Evolutionary conservation across 345 rosid genomes (phyloP), one percentile per base, ranked within the genome.

Genomic region (Stellera chamaejasme): DNA sequence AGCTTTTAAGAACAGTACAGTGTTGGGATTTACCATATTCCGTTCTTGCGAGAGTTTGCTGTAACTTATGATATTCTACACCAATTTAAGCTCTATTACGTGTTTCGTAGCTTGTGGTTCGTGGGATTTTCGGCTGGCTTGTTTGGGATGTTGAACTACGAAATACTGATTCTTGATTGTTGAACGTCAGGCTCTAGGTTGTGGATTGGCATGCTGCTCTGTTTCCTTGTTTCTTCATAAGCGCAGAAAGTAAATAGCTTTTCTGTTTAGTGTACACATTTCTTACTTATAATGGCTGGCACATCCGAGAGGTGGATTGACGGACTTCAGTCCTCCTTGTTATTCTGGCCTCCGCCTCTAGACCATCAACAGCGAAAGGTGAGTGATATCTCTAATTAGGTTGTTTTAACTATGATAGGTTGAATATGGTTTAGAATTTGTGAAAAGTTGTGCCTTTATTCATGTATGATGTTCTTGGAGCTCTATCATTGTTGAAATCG

Each of bases 231-330:
- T 3, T 25, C 36, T 23, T 11, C 2, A 50, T 23, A 23, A n/a
- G 32, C 55, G 39, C 26, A 11, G 45, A 26, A 53, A 13, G 28
- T n/a, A 62, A 27, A 45, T 42, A 43, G 10, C 23, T n/a, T 13
- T 46, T 48, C 60, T 54, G 70, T n/a, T 55, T 54, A 45, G 13
- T 11, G 2, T 13, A 12, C 2, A 16, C 45, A 14, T 43, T 45
- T 55, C 13, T 46, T 50, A 14, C 11, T 48, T 47, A 54, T 28
- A 58, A 85, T 89, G 95, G 87, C 90, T 58, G 72, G 50, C 73
- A 75, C 85, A 61, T 78, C 86, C 43, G 96, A 79, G 82, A 79
- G 93, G 66, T 92, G 98, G 98, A 85, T 82, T 64, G 96, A 88
- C 72, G 87, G 96, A 45, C 94, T 92, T 67, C 88, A 81, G 52